phyloP scores from a whole-genome alignment of 768 basidiomycete species.

The Solioccasus polychromus region DNA sequence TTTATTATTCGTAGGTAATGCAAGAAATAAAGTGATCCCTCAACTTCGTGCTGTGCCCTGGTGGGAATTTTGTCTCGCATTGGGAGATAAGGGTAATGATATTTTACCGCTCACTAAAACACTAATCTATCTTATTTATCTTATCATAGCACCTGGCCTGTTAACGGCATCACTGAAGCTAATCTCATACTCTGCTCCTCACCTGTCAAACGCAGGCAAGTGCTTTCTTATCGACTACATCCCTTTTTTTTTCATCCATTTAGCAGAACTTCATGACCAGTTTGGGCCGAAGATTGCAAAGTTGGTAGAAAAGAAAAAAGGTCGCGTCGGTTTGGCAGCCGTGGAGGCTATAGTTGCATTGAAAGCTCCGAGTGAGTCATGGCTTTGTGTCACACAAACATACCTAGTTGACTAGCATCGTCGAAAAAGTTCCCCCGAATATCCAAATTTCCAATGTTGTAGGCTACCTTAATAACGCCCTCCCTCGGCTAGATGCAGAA shows the following conservation, averaged over 20 bases:
- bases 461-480: background rate
- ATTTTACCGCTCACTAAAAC: background rate
- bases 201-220: background rate
- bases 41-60: background rate
- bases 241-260: background rate
- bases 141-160: background rate
- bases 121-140: background rate
- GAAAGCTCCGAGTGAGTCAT: background rate
- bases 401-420: background rate
- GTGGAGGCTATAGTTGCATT: conserved; percentile 6
- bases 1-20: background rate
- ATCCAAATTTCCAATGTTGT: conserved; percentile 2
- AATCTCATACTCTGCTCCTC: background rate
- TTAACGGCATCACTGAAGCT: conserved; percentile 3
- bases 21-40: background rate
- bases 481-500: conserved; percentile 7
- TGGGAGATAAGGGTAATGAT: conserved; percentile 4
- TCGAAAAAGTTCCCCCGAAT: background rate
- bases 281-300: background rate
- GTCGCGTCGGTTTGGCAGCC: conserved; percentile 3
- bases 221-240: background rate
- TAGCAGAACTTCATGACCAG: background rate
- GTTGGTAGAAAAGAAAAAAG: background rate
- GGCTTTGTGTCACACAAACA: background rate
- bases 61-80: background rate